Conservation (phyloP, 176 grass and related monocot species). For the Carex scoparia region DNA sequence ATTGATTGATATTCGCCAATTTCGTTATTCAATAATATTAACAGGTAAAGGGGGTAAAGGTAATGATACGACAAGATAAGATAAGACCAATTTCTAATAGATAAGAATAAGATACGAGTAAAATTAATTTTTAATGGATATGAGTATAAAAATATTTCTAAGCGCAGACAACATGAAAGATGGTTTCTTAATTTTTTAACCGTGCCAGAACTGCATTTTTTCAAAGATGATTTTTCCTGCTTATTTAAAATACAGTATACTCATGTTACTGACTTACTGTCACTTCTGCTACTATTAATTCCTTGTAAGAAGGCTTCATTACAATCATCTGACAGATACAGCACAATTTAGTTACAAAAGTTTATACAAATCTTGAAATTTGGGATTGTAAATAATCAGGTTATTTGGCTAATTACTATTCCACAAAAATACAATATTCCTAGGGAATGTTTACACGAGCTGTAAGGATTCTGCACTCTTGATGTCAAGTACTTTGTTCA, state of each 20-base stretch:
- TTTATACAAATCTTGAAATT: not conserved
- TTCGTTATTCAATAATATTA: no score
- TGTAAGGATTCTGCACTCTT: constrained; percentile 80
- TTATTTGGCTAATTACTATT: not conserved
- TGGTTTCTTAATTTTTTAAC: not conserved
- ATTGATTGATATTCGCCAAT: no score
- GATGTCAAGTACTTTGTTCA: constrained; percentile 76
- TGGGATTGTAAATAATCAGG: not conserved
- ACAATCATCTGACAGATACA: not conserved
- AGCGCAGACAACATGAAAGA: not conserved
- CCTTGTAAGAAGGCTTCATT: not conserved
- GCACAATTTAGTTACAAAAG: not conserved
- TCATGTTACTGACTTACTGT: not conserved
- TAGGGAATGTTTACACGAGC: constrained; percentile 32
- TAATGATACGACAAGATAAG: no score
- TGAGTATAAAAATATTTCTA: no score
- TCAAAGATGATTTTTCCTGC: not conserved
- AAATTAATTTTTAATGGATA: no score
- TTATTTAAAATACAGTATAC: not conserved
- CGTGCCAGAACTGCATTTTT: not conserved
- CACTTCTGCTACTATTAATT: not conserved
- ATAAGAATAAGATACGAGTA: no score
- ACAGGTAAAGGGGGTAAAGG: no score
- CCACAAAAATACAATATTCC: not conserved
- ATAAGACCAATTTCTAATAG: no score